Evolutionary conservation across 257 asterid species (phyloP).

Genomic region (Prunella vulgaris): DNA sequence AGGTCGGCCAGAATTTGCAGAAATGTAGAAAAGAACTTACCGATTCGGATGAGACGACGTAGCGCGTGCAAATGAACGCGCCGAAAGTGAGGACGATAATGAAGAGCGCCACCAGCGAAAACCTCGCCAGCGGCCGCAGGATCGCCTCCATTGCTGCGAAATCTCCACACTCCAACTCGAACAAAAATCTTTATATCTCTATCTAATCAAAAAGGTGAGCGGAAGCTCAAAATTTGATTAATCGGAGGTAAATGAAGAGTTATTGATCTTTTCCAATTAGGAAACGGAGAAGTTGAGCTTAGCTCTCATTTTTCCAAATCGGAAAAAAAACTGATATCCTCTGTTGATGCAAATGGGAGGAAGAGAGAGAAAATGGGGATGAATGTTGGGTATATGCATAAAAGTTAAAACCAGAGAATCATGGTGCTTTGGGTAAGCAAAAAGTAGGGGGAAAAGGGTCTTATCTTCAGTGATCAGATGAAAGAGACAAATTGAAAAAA

Average conservation of each 20-base stretch:
- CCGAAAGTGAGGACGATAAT: constrained; percentile 46
- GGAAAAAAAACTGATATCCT: no score
- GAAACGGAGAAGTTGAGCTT: neutral
- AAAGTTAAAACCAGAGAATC: neutral
- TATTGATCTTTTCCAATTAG: neutral
- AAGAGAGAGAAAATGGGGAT: neutral
- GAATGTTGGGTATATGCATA: neutral
- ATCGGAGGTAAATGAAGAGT: neutral
- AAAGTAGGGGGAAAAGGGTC: neutral
- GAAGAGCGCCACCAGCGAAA: constrained; percentile 38
- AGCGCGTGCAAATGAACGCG: constrained; percentile 74
- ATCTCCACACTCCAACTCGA: neutral
- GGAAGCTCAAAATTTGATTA: neutral
- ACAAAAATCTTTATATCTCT: neutral
- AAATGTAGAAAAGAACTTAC: constrained; percentile 40
- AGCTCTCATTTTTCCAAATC: neutral
- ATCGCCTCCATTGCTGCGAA: constrained; percentile 39
- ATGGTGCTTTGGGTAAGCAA: neutral
- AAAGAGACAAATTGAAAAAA: neutral
- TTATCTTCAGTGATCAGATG: neutral
- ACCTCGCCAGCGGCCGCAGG: constrained; percentile 47
- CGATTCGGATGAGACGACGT: constrained; percentile 45
- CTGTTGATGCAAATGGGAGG: neutral
- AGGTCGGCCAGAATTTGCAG: constrained; percentile 3
- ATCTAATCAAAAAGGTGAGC: no score